Base-by-base conservation (phyloP, 805 yeast species). In the Ogataea haglerorum region DNA sequence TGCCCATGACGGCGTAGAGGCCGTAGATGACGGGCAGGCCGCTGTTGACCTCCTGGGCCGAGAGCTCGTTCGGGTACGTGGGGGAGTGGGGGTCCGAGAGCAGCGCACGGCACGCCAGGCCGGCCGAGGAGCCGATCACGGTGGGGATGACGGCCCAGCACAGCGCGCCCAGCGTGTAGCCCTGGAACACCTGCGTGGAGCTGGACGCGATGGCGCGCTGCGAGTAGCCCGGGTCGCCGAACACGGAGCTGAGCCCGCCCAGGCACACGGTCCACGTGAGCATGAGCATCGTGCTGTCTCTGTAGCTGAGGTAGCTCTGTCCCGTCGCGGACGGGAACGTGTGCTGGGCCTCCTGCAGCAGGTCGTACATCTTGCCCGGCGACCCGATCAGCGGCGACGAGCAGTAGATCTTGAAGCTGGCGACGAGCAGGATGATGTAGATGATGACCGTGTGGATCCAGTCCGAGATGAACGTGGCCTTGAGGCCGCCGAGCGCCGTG, bases 141-240 rank as follows among this genome's bases (percentile, higher is more conserved):
- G 65, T 55, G 38, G 57, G 60, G 16, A 64, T 64, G 6, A 54
- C 48, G 13, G 35, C 30, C 40, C 40, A 37, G 14, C 40, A 37
- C 5, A 57, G 40, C 2, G 67, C 68, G 6, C 67, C 68, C 31
- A 60, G 51, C 21, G 62, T 46, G 41, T 66, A 66, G 9, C 69
- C 72, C 3, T 69, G 68, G 38, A 64, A 65, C 16, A 63, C 54
- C 14, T 69, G 65, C 13, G 51, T 56, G 14, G 58, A 49, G 47
- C 62, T 53, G 10, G 71, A 65, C 46, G 66, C 58, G 38, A 65
- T 63, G 10, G 67, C 54, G 41, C 67, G 66, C 47, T 67, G 71
- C 68, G 70, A 67, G 38, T 64, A 68, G 2, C 68, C 62, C 19
- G 64, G 56, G 47, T 68, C 72, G 60, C 64, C 58, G 14, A 67